phyloP scores from a whole-genome alignment of 306 rosid genomes.

The Sphenostylis stenocarpa region DNA sequence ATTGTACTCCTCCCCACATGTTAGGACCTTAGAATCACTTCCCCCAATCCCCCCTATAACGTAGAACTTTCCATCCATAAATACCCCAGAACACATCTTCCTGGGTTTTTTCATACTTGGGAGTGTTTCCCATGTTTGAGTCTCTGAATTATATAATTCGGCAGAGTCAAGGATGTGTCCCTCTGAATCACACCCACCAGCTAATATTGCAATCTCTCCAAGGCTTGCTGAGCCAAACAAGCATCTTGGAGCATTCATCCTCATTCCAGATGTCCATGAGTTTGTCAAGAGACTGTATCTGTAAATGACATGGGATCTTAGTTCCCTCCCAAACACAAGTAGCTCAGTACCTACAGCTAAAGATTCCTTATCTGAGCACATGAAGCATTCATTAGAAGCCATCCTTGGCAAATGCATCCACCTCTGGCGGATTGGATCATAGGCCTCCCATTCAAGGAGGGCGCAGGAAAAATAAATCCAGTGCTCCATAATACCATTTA shows the following conservation, averaged over 20 bases:
- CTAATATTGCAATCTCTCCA: conserved; percentile 88
- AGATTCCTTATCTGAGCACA: conserved; percentile 92
- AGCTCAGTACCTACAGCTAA: conserved; percentile 95
- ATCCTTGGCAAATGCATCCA: conserved; percentile 95
- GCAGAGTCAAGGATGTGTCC: conserved; percentile 74
- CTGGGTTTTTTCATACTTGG: conserved; percentile 77
- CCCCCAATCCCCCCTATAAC: conserved; percentile 93
- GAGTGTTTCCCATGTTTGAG: conserved; percentile 65
- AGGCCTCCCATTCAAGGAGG: conserved; percentile 90
- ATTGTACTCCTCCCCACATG: conserved; percentile 84
- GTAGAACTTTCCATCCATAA: conserved; percentile 80
- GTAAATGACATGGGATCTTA: conserved; percentile 63
- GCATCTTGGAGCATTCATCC: conserved; percentile 87
- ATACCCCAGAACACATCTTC: conserved; percentile 93
- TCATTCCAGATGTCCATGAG: conserved; percentile 79
- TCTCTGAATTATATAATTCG: conserved; percentile 84
- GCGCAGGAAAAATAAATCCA: conserved; percentile 90
- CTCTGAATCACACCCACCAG: conserved; percentile 88
- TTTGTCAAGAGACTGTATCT: conserved; percentile 87
- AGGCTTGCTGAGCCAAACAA: conserved; percentile 93
- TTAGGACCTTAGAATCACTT: conserved; percentile 58
- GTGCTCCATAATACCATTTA: conserved; percentile 68
- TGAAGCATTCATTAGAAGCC: conserved; percentile 85
- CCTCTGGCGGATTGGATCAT: conserved; percentile 62
- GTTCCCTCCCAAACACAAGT: conserved; percentile 86